Conservation (phyloP, 371 early-diverging fungal genomes). For the Mortierella sp. region DNA sequence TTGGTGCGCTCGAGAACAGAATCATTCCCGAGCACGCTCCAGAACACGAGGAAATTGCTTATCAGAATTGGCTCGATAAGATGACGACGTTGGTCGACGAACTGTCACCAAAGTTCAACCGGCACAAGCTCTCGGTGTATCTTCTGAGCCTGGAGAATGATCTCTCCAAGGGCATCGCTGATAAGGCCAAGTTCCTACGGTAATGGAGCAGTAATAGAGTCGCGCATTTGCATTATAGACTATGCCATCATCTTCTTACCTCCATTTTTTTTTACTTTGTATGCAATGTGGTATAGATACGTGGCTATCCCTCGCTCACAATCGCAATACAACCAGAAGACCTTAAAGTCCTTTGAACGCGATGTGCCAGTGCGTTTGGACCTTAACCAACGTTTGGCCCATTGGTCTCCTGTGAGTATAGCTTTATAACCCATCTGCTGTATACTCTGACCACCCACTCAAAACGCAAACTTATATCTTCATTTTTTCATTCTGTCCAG, state of each 20-base stretch:
- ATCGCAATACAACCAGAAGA: slow-evolving; percentile 8
- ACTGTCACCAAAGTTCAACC: slow-evolving; percentile 46
- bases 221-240: no score
- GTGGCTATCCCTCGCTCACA: slow-evolving; percentile 33
- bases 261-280: no score
- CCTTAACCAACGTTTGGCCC: not conserved
- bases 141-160: slow-evolving; percentile 33
- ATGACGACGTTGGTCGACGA: slow-evolving; percentile 36
- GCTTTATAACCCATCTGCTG: not conserved
- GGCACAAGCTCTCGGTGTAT: slow-evolving; percentile 39
- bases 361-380: slow-evolving; percentile 10
- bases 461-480: not conserved
- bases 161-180: slow-evolving; percentile 21
- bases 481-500: slow-evolving; percentile 6
- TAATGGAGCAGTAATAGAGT: no score
- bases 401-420: slow-evolving; percentile 33
- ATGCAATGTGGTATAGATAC: slow-evolving; percentile 35
- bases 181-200: slow-evolving; percentile 41
- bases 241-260: no score
- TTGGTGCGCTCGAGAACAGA: slow-evolving; percentile 29
- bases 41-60: slow-evolving; percentile 14
- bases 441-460: no score
- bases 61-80: slow-evolving; percentile 34
- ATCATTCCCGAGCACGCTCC: slow-evolving; percentile 28
- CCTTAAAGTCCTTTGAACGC: slow-evolving; percentile 3